Conservation (phyloP, 495 filamentous ascomycete genomes). For the Xylaria scruposa region DNA sequence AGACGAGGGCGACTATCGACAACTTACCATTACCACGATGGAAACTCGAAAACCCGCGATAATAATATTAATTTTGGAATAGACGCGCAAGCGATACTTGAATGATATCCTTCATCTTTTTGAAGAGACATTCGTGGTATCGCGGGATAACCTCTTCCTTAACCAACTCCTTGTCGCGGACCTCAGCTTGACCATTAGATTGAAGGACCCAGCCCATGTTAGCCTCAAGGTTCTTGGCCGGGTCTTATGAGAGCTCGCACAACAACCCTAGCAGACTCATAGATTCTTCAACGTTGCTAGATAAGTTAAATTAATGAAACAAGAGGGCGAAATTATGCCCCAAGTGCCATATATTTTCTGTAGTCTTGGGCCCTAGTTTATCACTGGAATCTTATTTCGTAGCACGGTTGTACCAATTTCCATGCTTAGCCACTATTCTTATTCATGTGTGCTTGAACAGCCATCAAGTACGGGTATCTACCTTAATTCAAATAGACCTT, state of each 20-base stretch:
- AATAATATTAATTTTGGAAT: neutral
- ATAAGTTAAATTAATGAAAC: no score
- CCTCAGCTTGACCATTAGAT: neutral
- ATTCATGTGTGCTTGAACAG: no score
- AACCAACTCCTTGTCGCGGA: neutral
- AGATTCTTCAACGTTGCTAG: no score
- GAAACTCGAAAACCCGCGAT: neutral
- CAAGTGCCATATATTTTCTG: neutral
- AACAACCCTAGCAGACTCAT: no score
- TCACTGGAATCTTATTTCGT: neutral
- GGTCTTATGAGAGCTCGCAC: no score
- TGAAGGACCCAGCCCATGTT: no score
- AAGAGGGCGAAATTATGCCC: no score
- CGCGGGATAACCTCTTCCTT: neutral
- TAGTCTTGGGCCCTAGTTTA: neutral
- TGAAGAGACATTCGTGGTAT: neutral
- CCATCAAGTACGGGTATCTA: no score
- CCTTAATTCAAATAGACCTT: no score
- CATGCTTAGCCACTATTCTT: neutral
- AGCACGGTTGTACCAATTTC: no score
- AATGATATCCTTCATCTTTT: neutral
- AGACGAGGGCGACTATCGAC: constrained; percentile 2
- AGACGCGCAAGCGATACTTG: neutral
- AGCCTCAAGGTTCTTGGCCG: no score
- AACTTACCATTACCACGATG: constrained; percentile 22